These are phyloP conservation scores for Ampelocalamus luodianensis DNA, from an alignment of 176 grass and related monocot species.

Conservation along the genomic window DNA sequence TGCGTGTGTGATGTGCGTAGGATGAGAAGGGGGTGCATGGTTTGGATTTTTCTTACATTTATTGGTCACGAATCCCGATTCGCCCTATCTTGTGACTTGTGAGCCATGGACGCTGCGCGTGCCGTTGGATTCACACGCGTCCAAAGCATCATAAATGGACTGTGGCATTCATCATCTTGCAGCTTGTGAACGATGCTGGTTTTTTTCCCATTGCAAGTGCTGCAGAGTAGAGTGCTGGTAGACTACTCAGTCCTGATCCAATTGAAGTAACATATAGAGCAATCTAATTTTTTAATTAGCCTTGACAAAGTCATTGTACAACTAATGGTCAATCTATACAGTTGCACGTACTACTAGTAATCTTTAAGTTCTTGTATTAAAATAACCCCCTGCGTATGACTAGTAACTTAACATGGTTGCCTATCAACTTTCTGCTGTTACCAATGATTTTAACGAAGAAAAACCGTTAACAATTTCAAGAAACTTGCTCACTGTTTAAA, in stretches of 20 bases:
- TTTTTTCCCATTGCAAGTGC: neutral
- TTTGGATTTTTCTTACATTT: constrained; percentile 28
- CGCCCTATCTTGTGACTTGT: neutral
- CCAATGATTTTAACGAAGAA: neutral
- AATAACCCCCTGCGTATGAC: neutral
- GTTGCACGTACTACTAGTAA: neutral
- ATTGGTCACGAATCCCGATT: neutral
- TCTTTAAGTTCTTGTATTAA: neutral
- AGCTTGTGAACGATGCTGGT: neutral
- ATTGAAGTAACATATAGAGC: neutral
- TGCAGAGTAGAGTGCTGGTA: neutral
- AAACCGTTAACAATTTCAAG: neutral
- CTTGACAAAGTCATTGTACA: neutral
- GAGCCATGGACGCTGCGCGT: neutral
- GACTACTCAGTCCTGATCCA: neutral
- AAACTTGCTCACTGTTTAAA: neutral
- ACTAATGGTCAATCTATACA: neutral
- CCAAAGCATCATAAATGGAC: constrained; percentile 22
- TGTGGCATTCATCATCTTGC: neutral
- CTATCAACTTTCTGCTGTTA: neutral
- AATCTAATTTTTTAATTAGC: neutral
- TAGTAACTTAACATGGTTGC: too few species aligned
- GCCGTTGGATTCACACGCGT: constrained; percentile 12
- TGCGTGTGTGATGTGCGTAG: neutral
- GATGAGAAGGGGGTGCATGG: neutral